A percentile compares a stretch with the other conserved stretches of the same genome.
phyloP scores from a whole-genome alignment of 192 early-diverging fungal genomes.

The Pilaira anomala region DNA sequence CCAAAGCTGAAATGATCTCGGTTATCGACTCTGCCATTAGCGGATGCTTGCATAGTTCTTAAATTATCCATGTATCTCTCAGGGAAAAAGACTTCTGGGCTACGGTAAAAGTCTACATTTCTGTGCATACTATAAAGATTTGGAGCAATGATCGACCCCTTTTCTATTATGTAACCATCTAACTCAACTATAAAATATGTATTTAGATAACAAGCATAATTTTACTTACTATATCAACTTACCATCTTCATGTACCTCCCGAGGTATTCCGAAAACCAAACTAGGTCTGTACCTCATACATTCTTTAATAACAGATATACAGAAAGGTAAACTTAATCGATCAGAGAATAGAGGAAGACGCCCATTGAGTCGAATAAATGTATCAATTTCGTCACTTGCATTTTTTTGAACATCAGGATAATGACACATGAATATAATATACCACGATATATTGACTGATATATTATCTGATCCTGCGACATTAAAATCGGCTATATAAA shows the following conservation, averaged over 20 bases:
- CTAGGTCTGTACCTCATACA: constrained; percentile 13
- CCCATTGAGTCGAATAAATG: not conserved
- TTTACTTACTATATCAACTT: not conserved
- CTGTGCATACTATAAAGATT: constrained; percentile 49
- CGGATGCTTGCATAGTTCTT: not conserved
- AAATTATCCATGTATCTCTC: constrained; percentile 30
- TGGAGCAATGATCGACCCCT: constrained; percentile 34
- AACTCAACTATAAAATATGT: not conserved
- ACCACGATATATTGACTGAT: constrained; percentile 12
- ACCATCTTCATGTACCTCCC: constrained; percentile 6
- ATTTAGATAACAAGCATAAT: no score
- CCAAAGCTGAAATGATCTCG: constrained; percentile 22
- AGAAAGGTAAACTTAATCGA: constrained; percentile 8
- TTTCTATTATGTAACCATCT: constrained; percentile 47
- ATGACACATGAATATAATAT: not conserved
- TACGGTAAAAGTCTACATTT: constrained; percentile 26
- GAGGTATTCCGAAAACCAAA: not conserved
- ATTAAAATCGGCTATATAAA: not conserved
- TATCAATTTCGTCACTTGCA: constrained; percentile 16
- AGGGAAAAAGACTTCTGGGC: constrained; percentile 48
- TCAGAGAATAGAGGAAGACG: constrained; percentile 1
- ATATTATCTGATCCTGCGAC: constrained; percentile 6
- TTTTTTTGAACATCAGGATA: constrained; percentile 22
- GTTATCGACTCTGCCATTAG: constrained; percentile 16
- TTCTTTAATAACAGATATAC: constrained; percentile 25